Evolutionary conservation across 2,329 filamentous ascomycete genomes (phyloP), one percentile per base, ranked within the genome.

Genomic region (Penicillium freii): DNA sequence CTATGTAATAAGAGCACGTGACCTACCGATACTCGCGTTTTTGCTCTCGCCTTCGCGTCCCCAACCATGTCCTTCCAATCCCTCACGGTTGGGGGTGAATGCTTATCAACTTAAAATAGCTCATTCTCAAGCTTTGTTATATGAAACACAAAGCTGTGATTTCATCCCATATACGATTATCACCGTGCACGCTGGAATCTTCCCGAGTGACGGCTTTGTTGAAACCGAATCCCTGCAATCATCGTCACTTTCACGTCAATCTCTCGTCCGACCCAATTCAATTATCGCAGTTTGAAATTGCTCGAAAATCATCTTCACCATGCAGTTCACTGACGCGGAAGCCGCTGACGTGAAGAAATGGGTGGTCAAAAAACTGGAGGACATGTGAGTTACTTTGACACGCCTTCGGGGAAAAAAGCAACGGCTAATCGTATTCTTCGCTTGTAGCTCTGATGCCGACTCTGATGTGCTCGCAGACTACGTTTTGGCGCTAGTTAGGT

Each of bases 391-490:
- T 47, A 15, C 13, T 36, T 46, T 39, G 27, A 40, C n/a, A 5
- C 33, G 19, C 3, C 21, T 10, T 10, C 1, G 13, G 23, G 3
- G 19, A 40, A 25, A 1, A 15, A 42, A 44, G 23, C 21, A 25
- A 6, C 9, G 9, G 38, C 62, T 63, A 56, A 65, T 47, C 10
- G 3, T 31, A 5, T 7, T n/a, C n/a, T n/a, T 31, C 38, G 42
- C 19, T 52, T 54, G 45, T 63, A 84, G 83, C 61, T 84, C 82
- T n/a, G 84, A 86, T 68, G 84, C 83, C 31, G 84, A 87, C 66
- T 79, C 80, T 13, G 83, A 84, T 62, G 82, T 86, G 2, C 80
- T 87, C 21, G 83, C 82, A 31, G 84, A 87, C 63, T 87, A 86
- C 65, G 82, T 86, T 8, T 74, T 86, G 46, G 84, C 83, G 23